Evolutionary conservation across 179 eudicot genomes (phyloP).

Genomic region (Silene vulgaris): DNA sequence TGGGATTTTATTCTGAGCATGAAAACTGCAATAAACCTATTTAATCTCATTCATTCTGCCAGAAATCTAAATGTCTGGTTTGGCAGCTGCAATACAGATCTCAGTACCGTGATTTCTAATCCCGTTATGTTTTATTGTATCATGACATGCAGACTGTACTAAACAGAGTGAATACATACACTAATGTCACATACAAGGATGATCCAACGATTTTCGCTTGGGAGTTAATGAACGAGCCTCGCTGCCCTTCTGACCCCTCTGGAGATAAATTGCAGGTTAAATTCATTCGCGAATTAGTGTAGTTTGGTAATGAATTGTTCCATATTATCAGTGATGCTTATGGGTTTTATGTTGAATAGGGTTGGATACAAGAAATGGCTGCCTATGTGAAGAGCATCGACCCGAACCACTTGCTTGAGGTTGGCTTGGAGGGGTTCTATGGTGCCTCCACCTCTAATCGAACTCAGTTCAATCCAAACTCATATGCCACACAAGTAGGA

Average conservation of each 20-base stretch:
- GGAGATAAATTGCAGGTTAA: conserved; percentile 72
- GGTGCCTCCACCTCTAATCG: conserved; percentile 64
- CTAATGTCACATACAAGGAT: conserved; percentile 76
- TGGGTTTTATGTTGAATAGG: conserved; percentile 34
- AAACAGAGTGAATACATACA: conserved; percentile 68
- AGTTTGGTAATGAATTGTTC: not conserved
- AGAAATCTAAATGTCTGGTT: too few species aligned
- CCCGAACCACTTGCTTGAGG: conserved; percentile 69
- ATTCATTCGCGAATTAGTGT: not conserved
- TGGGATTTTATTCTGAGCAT: not conserved
- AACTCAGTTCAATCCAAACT: conserved; percentile 57
- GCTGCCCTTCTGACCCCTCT: conserved; percentile 70
- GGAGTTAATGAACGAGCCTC: conserved; percentile 91
- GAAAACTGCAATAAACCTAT: not conserved
- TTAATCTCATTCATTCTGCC: not conserved
- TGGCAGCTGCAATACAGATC: not conserved
- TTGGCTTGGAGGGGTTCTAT: conserved; percentile 84
- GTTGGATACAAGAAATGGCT: conserved; percentile 94
- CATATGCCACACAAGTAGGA: conserved; percentile 66
- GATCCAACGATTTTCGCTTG: conserved; percentile 92
- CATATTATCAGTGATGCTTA: not conserved
- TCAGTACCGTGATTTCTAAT: not conserved
- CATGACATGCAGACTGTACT: conserved; percentile 52
- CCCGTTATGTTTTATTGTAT: not conserved
- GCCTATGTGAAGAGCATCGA: conserved; percentile 74